phyloP scores from a whole-genome alignment of 176 grass and related monocot species.

The Oryza glumipatula region DNA sequence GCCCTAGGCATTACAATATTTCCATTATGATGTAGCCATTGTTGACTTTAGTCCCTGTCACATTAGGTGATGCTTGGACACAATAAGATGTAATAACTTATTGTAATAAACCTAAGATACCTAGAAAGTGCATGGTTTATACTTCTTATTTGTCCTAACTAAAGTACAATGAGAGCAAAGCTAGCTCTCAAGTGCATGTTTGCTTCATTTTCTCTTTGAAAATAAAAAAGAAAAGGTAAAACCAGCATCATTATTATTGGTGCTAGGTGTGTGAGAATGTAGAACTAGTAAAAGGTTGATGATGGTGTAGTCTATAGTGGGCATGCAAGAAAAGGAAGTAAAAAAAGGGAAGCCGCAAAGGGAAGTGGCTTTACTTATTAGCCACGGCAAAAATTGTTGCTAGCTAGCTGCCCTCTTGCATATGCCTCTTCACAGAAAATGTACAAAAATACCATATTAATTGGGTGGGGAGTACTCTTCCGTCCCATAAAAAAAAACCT shows the following conservation, averaged over 20 bases:
- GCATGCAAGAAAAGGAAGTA: neutral
- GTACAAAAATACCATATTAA: neutral
- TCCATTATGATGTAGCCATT: neutral
- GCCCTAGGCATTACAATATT: neutral
- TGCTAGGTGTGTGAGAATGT: neutral
- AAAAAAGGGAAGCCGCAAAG: neutral
- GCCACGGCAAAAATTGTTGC: slow-evolving; percentile 22
- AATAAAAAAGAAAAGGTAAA: neutral
- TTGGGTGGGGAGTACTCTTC: slow-evolving; percentile 33
- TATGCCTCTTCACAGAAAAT: neutral
- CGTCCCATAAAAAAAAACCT: too few species aligned
- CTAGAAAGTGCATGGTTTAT: neutral
- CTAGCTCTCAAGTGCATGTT: slow-evolving; percentile 1
- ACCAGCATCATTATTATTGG: neutral
- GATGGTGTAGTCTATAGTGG: neutral
- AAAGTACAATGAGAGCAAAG: neutral
- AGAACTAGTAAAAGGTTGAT: neutral
- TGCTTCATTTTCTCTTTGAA: neutral
- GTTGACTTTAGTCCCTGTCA: neutral
- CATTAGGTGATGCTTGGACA: too few species aligned
- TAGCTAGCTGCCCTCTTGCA: neutral
- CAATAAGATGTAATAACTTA: neutral
- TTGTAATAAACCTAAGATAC: neutral
- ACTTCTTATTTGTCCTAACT: neutral
- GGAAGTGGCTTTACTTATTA: slow-evolving; percentile 35